A percentile compares a stretch with the other conserved stretches of the same genome.
phyloP scores from a whole-genome alignment of 371 early-diverging fungal species.

The Sporodiniella umbellata region DNA sequence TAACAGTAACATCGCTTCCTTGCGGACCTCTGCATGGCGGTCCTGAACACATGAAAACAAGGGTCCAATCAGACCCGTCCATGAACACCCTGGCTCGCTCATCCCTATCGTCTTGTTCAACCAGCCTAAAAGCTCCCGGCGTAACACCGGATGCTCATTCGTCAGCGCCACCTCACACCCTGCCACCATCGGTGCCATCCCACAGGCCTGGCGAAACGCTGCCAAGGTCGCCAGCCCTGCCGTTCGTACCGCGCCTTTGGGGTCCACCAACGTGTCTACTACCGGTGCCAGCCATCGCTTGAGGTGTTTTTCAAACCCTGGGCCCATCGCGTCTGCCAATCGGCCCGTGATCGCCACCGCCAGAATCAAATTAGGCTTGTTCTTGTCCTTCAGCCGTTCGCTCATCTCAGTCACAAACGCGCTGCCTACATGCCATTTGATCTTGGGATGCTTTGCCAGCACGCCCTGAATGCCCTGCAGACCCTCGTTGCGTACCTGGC shows the following conservation, averaged over 20 bases:
- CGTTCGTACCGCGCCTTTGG: slow-evolving; percentile 82
- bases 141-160: slow-evolving; percentile 72
- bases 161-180: slow-evolving; percentile 64
- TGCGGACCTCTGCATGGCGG: slow-evolving; percentile 85
- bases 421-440: slow-evolving; percentile 77
- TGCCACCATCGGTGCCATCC: slow-evolving; percentile 66
- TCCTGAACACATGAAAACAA: slow-evolving; percentile 83
- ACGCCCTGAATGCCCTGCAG: slow-evolving; percentile 75
- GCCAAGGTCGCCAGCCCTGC: slow-evolving; percentile 76
- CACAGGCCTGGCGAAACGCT: slow-evolving; percentile 60
- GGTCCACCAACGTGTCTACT: slow-evolving; percentile 76
- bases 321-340: slow-evolving; percentile 80
- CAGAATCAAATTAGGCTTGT: slow-evolving; percentile 80
- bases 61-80: slow-evolving; percentile 62
- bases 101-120: slow-evolving; percentile 50
- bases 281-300: slow-evolving; percentile 60
- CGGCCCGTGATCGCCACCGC: slow-evolving; percentile 72
- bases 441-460: slow-evolving; percentile 76
- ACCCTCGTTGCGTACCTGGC: too few relatives aligned
- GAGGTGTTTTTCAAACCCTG: slow-evolving; percentile 75
- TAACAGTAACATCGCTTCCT: slow-evolving; percentile 71
- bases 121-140: slow-evolving; percentile 86
- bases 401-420: slow-evolving; percentile 84
- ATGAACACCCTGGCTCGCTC: slow-evolving; percentile 19
- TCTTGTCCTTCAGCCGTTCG: slow-evolving; percentile 79